Base-by-base conservation (phyloP, 805 yeast species). In the Saccharomycopsis vini region DNA sequence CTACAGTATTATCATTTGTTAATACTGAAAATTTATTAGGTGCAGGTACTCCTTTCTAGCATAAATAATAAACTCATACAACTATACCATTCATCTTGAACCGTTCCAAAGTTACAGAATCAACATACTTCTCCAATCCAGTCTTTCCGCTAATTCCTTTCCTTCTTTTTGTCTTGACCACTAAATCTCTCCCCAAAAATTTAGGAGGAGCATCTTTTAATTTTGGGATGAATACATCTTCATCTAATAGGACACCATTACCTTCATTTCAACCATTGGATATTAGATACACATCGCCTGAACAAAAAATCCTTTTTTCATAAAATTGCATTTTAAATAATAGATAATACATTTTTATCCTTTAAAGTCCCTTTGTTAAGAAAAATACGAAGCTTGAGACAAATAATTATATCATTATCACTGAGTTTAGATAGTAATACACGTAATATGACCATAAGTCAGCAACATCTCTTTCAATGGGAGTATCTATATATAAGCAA, bases 211-310 rank as follows among this genome's bases (percentile, higher is more conserved):
- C 95, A 0, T 95, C 85, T 52, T 77, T 77, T 57, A 90, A 67
- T 34, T 79, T 71, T 4, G 88, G 87, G 32, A 87, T 70, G 38
- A 62, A 64, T 15, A 75, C 73, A 26, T 75, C 71, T 19, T 64
- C 62, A 58, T 90, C 95, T 54, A 90, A 56, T 6, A 97, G 97
- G 62, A 90, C 87, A 0, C 98, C 98, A 2, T 95, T 95, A 1
- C 85, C 94, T 2, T 67, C 60, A 18, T 73, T 71, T 95, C 96
- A 92, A 45, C 69, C 71, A 44, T 71, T 70, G 60, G 84, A 86
- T 39, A 71, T 72, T 49, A 81, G 57, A 75, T 75, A 37, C 87
- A 75, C 68, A 76, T 69, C 0, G 92, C 89, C 53, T 75, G 81
- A 3, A n/a, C n/a, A n/a, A 32, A 75, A 74, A 50, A 64, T 65